Conservation (phyloP, 106 monocot genomes). For the Dendrobium huoshanense region DNA sequence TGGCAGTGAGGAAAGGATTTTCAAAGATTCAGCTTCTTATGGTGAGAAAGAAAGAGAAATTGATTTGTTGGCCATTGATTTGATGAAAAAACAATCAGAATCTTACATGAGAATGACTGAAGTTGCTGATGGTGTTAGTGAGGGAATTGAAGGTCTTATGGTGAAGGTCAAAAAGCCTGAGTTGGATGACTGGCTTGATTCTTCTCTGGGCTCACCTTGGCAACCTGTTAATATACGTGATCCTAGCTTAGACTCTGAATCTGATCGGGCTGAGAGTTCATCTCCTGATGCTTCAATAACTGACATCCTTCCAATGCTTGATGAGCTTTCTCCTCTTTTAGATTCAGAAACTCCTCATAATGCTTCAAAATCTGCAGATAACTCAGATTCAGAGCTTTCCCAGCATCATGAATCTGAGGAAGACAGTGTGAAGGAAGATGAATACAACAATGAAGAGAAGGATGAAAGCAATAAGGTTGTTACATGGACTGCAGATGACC, state of each 20-base stretch:
- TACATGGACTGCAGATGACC: constrained; percentile 67
- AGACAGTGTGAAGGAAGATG: constrained; percentile 23
- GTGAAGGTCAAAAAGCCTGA: constrained; percentile 9
- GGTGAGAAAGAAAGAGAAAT: not conserved
- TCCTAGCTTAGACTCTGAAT: constrained; percentile 7
- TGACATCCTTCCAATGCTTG: constrained; percentile 16
- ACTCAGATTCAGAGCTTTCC: constrained; percentile 7
- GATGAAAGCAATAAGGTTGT: constrained; percentile 26
- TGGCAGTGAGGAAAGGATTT: not conserved
- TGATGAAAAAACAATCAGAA: constrained; percentile 16
- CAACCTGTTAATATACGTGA: not conserved
- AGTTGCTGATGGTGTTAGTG: constrained; percentile 8
- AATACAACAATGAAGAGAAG: constrained; percentile 16
- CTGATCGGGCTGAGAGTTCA: constrained; percentile 7
- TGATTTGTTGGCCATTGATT: constrained; percentile 3
- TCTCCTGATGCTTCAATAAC: constrained; percentile 13
- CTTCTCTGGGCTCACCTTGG: constrained; percentile 10
- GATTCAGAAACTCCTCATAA: constrained; percentile 5
- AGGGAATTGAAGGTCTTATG: constrained; percentile 21
- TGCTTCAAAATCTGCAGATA: constrained; percentile 1
- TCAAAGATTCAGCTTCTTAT: not conserved
- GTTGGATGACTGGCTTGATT: constrained; percentile 9
- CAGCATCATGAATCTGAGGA: constrained; percentile 31
- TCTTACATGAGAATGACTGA: constrained; percentile 1
- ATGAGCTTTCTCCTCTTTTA: constrained; percentile 13